Conservation (phyloP, 2,329 filamentous ascomycete genomes). For the Boeremia lycopersici region DNA sequence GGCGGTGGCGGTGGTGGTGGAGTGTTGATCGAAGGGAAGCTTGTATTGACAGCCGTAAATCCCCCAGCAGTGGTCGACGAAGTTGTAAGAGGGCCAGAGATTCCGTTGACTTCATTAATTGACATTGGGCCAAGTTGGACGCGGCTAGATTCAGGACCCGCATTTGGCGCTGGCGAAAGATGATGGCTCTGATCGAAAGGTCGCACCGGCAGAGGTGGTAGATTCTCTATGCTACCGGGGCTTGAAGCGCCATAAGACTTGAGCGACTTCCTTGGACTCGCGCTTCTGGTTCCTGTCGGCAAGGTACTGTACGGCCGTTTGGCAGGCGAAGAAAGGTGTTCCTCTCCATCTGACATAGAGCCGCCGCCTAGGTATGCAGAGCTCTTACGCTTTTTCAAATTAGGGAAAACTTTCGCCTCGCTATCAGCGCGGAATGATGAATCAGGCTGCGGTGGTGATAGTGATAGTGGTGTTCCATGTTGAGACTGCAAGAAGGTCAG, state of each 20-base stretch:
- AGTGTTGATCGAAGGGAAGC: slow-evolving; percentile 35
- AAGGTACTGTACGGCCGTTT: slow-evolving; percentile 41
- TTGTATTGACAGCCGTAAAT: slow-evolving; percentile 31
- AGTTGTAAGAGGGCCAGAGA: slow-evolving; percentile 20
- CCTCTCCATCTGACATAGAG: slow-evolving; percentile 41
- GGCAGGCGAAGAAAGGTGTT: slow-evolving; percentile 27
- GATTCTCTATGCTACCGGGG: slow-evolving; percentile 32
- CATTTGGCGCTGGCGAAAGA: slow-evolving; percentile 24
- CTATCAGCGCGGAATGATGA: slow-evolving; percentile 27
- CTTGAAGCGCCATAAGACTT: slow-evolving; percentile 31
- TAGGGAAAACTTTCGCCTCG: slow-evolving; percentile 27
- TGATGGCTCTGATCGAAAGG: slow-evolving; percentile 28
- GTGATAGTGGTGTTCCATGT: slow-evolving; percentile 35
- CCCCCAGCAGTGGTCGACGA: slow-evolving; percentile 20
- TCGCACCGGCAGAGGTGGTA: slow-evolving; percentile 32
- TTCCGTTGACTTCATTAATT: slow-evolving; percentile 39
- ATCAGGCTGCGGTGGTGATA: slow-evolving; percentile 33
- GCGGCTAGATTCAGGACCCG: slow-evolving; percentile 28
- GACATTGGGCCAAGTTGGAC: slow-evolving; percentile 37
- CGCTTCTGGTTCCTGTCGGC: slow-evolving; percentile 29
- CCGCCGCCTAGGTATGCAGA: slow-evolving; percentile 26
- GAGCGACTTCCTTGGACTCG: slow-evolving; percentile 39
- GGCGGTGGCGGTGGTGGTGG: slow-evolving; percentile 20
- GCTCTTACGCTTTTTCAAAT: slow-evolving; percentile 44
- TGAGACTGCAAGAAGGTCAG: slow-evolving; percentile 37